Evolutionary conservation across 352 stramenopile species (phyloP), one percentile per base, ranked within the genome.

Genomic region (Aphanomyces invadans): DNA sequence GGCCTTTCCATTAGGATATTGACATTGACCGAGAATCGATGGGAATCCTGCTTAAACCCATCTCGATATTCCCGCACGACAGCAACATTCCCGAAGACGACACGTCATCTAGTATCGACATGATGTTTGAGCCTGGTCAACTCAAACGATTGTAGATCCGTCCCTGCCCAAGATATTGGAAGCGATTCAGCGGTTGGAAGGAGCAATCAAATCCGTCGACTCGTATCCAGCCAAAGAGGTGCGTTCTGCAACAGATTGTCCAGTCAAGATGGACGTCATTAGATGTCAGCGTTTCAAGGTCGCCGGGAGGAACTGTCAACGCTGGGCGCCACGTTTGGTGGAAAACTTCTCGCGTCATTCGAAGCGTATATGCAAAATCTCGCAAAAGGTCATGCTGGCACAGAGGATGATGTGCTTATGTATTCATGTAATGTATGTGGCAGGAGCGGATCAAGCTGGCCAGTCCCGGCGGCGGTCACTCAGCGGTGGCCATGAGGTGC

Each of bases 11-110:
- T 2, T 44, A 61, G 38, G 45, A 67, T n/a, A 76, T 88, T 38
- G 77, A 87, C 19, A 72, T 91, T 49, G 70, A 75, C 26, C 72
- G 76, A 19, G 76, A 90, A 23, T 70, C 77, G 15, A 86, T 89
- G 75, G 60, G 54, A 1, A 42, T 86, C 44, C 70, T 90, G 26
- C 56, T 78, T 42, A 86, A 80, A 51, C 79, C 76, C 0, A 53
- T 82, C 9, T 45, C 64, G 19, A 65, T 90, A 26, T 88, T 90
- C 62, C 74, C 73, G 0, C 74, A 77, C 0, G 78, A 86, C 1
- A 56, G 52, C 3, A 56, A 56, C 3, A 48, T 44, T 26, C 53
- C 53, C 26, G 53, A 62, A 46, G 44, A 42, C 10, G 29, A 67
- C 17, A 69, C 39, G 15, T 63, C 56, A 26, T 45, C 61, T 9